phyloP scores from a whole-genome alignment of 352 stramenopile genomes.

The Halophytophthora batemanensis region DNA sequence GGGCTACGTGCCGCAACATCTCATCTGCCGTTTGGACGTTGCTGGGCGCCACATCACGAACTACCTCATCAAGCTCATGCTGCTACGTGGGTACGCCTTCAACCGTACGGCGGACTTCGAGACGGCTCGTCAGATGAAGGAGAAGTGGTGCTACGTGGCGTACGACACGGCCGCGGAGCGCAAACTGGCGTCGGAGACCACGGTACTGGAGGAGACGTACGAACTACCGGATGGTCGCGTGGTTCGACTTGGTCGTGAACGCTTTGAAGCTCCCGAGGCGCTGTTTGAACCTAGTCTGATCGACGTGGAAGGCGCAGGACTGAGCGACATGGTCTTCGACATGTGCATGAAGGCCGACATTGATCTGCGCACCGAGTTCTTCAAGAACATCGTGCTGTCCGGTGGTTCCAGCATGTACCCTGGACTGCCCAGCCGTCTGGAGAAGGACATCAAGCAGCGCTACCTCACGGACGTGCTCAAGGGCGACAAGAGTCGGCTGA shows the following conservation, averaged over 20 bases:
- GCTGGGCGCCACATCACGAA: conserved; percentile 92
- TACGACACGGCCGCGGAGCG: conserved; percentile 87
- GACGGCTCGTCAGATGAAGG: conserved; percentile 93
- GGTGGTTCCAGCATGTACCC: conserved; percentile 95
- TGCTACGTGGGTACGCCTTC: conserved; percentile 89
- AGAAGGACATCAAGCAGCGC: conserved; percentile 86
- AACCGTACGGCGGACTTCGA: conserved; percentile 93
- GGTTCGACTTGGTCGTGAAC: conserved; percentile 93
- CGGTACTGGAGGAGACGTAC: conserved; percentile 90
- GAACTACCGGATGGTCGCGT: conserved; percentile 96
- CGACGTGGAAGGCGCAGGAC: conserved; percentile 93
- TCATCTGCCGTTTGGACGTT: conserved; percentile 91
- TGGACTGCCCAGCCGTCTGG: conserved; percentile 90
- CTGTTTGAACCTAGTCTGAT: conserved; percentile 97
- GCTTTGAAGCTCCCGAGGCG: conserved; percentile 94
- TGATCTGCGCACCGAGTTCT: conserved; percentile 95
- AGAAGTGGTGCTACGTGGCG: conserved; percentile 93
- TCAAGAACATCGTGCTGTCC: conserved; percentile 97
- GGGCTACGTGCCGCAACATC: conserved; percentile 87
- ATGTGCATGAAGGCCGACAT: conserved; percentile 97
- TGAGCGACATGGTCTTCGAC: conserved; percentile 97
- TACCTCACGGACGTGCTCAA: conserved; percentile 81
- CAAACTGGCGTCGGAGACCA: conserved; percentile 89
- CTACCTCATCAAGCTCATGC: conserved; percentile 94
- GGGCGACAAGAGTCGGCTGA: conserved; percentile 84